Evolutionary conservation across 1,284 basidiomycete species (phyloP), one percentile per base, ranked within the genome.

Genomic region (Boletus calvinii): DNA sequence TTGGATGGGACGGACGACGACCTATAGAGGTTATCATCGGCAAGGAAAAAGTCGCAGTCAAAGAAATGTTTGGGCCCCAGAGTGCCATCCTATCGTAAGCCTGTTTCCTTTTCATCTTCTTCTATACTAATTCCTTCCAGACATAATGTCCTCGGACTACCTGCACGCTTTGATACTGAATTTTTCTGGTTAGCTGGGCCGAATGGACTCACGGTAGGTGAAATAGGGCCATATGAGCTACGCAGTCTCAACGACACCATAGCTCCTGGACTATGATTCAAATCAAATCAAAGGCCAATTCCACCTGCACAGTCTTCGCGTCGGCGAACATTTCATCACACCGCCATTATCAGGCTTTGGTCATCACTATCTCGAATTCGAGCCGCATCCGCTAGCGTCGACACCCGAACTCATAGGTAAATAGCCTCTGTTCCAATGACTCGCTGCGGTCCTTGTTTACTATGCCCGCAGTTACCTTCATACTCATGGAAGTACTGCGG

Each of bases 401-500:
- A 74, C 73, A 38, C 70, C 74, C 10, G 79, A 81, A 59, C 73
- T 82, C 18, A 78, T 81, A 48, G 65, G 78, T 79, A 54, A 56
- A 70, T 48, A 31, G 0, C 15, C 31, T 17, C 1, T 32, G 8
- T 34, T 22, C 24, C 9, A 30, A 46, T 41, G 13, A 34, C 22
- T 34, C n/a, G 20, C 12, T 31, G 12, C 3, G 17, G 3, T 37
- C 12, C 24, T 45, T 42, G 41, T 57, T 39, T 12, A 65, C 38
- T 32, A 11, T 12, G 34, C 42, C 42, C n/a, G 22, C 54, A 82
- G 80, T 81, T 12, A 79, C 78, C 6, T 83, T 81, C 62, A 67
- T 83, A 34, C 74, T 82, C 62, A 77, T 82, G 74, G 81, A 82
- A 62, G 76, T 81, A 29, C 64, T 82, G 24, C 77, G 80, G 24